phyloP scores from a whole-genome alignment of 208 protist species.

The Trypanosoma melophagium region DNA sequence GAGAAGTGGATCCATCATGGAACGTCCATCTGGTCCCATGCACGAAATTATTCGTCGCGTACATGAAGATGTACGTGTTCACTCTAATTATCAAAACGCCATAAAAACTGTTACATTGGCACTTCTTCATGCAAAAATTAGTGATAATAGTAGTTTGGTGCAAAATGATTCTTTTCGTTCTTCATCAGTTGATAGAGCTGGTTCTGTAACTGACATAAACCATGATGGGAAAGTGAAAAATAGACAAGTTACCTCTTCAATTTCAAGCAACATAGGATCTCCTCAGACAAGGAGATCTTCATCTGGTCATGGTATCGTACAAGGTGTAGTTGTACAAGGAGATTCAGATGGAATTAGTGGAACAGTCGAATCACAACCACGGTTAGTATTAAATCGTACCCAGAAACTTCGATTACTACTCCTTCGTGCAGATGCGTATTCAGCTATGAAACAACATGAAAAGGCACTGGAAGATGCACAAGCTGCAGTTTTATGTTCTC shows the following conservation, averaged over 20 bases:
- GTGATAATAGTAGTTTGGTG: constrained; percentile 21
- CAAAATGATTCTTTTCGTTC: background rate
- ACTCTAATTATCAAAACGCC: constrained; percentile 60
- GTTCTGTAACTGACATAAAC: background rate
- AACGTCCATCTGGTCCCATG: constrained; percentile 63
- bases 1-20: constrained; percentile 9
- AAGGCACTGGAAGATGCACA: constrained; percentile 61
- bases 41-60: constrained; percentile 69
- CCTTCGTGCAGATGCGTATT: constrained; percentile 68
- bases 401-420: constrained; percentile 69
- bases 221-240: background rate
- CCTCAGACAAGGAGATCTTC: background rate
- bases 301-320: constrained; percentile 19
- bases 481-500: constrained; percentile 47
- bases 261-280: background rate
- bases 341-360: constrained; percentile 10
- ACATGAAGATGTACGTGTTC: constrained; percentile 55
- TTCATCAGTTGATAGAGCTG: background rate
- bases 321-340: constrained; percentile 16
- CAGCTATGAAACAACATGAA: constrained; percentile 50
- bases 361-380: background rate
- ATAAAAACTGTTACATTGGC: constrained; percentile 53
- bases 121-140: constrained; percentile 11
- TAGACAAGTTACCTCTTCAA: background rate
- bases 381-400: constrained; percentile 44